A percentile compares a stretch with the other conserved stretches of the same genome.
These are phyloP conservation scores for Hymenoscyphus scutula DNA, from an alignment of 2,329 filamentous ascomycete genomes.

Conservation along the genomic window DNA sequence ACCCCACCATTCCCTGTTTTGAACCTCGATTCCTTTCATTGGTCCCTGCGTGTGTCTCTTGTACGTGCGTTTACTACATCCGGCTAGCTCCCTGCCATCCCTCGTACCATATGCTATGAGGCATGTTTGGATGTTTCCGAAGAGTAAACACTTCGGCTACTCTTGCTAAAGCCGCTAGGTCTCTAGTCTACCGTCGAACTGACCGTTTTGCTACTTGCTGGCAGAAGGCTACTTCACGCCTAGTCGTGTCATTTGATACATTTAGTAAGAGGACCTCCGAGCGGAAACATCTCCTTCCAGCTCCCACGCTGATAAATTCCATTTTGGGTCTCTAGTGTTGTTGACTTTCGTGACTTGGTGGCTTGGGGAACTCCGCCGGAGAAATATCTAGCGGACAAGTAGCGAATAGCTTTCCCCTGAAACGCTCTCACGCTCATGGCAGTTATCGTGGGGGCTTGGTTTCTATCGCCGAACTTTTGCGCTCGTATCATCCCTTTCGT, in stretches of 20 bases:
- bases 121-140: background rate
- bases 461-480: conserved; percentile 1
- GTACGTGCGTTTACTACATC: background rate
- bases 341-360: background rate
- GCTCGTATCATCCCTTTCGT: conserved; percentile 5
- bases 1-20: background rate
- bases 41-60: background rate
- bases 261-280: background rate
- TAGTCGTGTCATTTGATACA: background rate
- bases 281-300: background rate
- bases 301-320: background rate
- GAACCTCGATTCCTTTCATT: background rate
- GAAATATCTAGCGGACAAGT: conserved; percentile 13
- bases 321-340: background rate
- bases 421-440: conserved; percentile 2
- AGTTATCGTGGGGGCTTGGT: conserved; percentile 3
- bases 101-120: background rate
- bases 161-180: background rate
- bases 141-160: background rate
- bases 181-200: background rate
- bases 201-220: background rate
- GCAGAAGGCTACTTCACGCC: background rate
- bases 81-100: background rate
- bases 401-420: conserved; percentile 6
- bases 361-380: conserved; percentile 24